A percentile compares a stretch with the other conserved stretches of the same genome.
Conservation (phyloP, 2,329 filamentous ascomycete genomes). For the Pestalotiopsis sp. region DNA sequence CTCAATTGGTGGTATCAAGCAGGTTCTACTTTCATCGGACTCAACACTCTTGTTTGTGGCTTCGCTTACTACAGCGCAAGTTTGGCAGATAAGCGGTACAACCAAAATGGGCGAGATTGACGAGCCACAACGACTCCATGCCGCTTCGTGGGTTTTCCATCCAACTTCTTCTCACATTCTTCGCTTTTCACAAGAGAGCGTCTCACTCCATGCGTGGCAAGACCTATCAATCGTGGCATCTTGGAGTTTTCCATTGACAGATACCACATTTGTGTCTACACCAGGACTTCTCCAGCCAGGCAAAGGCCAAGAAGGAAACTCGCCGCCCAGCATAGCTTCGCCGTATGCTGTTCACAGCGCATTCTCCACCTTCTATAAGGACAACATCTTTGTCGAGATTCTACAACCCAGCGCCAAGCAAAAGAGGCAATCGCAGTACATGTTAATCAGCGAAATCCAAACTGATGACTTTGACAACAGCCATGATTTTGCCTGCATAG, state of each 20-base stretch:
- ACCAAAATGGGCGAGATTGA: neutral
- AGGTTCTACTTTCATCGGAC: neutral
- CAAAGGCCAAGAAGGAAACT: neutral
- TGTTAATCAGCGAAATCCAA: neutral
- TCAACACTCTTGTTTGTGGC: neutral
- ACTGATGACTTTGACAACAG: neutral
- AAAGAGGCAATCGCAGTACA: neutral
- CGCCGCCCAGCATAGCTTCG: neutral
- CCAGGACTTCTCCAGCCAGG: neutral
- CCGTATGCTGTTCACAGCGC: neutral
- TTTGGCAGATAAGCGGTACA: neutral
- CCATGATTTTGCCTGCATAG: neutral
- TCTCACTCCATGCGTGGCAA: neutral
- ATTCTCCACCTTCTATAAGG: neutral
- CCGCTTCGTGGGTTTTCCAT: neutral
- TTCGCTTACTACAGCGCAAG: neutral
- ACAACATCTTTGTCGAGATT: neutral
- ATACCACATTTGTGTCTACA: neutral
- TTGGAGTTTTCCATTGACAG: neutral
- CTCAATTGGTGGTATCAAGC: neutral
- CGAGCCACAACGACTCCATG: neutral
- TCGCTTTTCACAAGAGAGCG: neutral
- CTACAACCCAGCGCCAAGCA: neutral
- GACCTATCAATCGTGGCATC: neutral
- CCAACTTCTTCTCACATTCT: neutral